These are phyloP conservation scores for Penicillium chermesinum DNA, from an alignment of 495 filamentous ascomycete genomes.

Conservation along the genomic window DNA sequence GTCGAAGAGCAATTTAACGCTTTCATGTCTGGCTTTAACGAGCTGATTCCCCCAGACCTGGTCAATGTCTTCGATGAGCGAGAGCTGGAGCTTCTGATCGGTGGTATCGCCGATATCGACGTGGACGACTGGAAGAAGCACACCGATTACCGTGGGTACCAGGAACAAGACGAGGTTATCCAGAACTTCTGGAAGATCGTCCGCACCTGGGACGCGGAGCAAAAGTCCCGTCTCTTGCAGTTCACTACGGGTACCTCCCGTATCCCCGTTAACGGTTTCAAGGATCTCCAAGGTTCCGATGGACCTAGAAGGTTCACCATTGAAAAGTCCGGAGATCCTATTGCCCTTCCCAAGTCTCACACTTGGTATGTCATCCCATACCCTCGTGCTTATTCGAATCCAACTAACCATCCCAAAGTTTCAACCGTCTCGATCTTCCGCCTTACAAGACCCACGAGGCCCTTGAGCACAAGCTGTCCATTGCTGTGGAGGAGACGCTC, in stretches of 20 bases:
- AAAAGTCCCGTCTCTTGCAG: slow-evolving; percentile 92
- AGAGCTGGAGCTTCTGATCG: slow-evolving; percentile 92
- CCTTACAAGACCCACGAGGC: slow-evolving; percentile 85
- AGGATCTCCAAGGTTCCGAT: slow-evolving; percentile 96
- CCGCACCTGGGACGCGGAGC: slow-evolving; percentile 93
- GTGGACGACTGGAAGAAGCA: slow-evolving; percentile 99
- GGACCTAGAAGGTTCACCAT: slow-evolving; percentile 95
- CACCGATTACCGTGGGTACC: slow-evolving; percentile 99
- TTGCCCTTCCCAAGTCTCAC: slow-evolving; percentile 90
- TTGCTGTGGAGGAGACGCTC: slow-evolving; percentile 97
- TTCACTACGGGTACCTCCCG: slow-evolving; percentile 96
- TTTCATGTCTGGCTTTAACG: slow-evolving; percentile 95
- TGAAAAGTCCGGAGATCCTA: slow-evolving; percentile 89
- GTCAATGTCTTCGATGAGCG: slow-evolving; percentile 99
- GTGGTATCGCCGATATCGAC: slow-evolving; percentile 98
- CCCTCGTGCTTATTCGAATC: slow-evolving; percentile 1
- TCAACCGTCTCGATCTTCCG: slow-evolving; percentile 95
- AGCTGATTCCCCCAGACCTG: slow-evolving; percentile 91
- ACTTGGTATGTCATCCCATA: slow-evolving; percentile 69
- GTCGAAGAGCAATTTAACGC: slow-evolving; percentile 97
- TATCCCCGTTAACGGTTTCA: slow-evolving; percentile 99
- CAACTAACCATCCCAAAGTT: slow-evolving; percentile 49
- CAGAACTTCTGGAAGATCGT: slow-evolving; percentile 99
- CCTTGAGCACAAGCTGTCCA: slow-evolving; percentile 82
- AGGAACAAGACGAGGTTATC: slow-evolving; percentile 93